phyloP scores from a whole-genome alignment of 768 basidiomycete genomes.

The Naematelia encephala region DNA sequence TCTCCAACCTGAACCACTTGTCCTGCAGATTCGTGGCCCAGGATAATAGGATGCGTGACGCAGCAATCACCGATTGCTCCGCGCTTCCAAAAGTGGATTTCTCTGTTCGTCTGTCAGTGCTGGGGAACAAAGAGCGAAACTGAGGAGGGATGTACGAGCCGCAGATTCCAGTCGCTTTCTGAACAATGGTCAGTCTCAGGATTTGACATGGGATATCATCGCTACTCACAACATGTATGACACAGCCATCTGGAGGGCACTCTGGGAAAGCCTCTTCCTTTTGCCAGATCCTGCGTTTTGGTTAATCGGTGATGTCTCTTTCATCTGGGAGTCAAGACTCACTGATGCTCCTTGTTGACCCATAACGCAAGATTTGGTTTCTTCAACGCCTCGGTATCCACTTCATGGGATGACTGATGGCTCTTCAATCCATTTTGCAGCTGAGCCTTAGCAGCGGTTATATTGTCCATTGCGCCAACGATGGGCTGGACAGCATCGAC shows the following conservation, averaged over 20 bases:
- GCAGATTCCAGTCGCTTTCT: slow-evolving; percentile 32
- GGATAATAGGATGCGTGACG: slow-evolving; percentile 32
- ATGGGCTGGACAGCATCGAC: not conserved
- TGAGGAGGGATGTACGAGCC: slow-evolving; percentile 20
- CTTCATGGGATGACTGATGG: not conserved
- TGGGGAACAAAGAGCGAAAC: not conserved
- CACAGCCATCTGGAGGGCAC: slow-evolving; percentile 23
- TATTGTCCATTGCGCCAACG: slow-evolving; percentile 1
- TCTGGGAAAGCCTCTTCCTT: slow-evolving; percentile 30
- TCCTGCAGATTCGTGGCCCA: slow-evolving; percentile 37
- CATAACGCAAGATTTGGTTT: slow-evolving; percentile 31
- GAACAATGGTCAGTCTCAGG: slow-evolving; percentile 1
- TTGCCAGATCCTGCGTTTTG: slow-evolving; percentile 20
- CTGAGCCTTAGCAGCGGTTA: not conserved
- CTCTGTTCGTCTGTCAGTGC: not conserved
- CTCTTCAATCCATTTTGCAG: slow-evolving; percentile 1
- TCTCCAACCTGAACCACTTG: slow-evolving; percentile 27
- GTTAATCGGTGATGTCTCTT: not conserved
- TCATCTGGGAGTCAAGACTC: not conserved
- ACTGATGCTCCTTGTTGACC: slow-evolving; percentile 34
- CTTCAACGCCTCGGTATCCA: slow-evolving; percentile 10
- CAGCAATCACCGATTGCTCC: slow-evolving; percentile 34
- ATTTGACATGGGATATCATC: not conserved
- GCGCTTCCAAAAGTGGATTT: slow-evolving; percentile 33
- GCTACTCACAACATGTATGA: slow-evolving; percentile 29